phyloP scores from a whole-genome alignment of 1,284 basidiomycete species.

The Malassezia sympodialis region DNA sequence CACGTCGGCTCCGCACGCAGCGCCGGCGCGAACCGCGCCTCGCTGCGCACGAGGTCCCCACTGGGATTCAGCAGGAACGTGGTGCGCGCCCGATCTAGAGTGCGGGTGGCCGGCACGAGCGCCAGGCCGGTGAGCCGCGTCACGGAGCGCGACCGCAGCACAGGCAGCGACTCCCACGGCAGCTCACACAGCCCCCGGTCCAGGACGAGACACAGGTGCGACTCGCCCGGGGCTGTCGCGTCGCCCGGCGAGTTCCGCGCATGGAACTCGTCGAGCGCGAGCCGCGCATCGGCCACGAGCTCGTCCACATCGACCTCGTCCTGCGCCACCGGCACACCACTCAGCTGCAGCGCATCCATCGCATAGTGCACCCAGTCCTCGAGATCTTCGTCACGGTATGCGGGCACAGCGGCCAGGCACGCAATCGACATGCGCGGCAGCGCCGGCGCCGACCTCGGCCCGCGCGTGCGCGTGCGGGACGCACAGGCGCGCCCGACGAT shows the following conservation, averaged over 20 bases:
- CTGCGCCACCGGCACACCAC: conserved; percentile 74
- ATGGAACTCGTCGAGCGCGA: conserved; percentile 32
- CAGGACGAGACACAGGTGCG: conserved; percentile 74
- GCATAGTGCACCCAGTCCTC: conserved; percentile 91
- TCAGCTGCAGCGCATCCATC: conserved; percentile 83
- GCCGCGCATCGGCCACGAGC: conserved; percentile 51
- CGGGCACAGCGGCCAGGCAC: conserved; percentile 72
- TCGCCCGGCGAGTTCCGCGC: conserved; percentile 31
- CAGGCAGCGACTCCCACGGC: conserved; percentile 92
- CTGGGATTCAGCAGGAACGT: conserved; percentile 86
- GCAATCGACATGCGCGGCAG: conserved; percentile 65
- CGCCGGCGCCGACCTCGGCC: conserved; percentile 50
- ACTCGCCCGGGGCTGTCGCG: conserved; percentile 50
- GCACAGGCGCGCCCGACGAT: conserved; percentile 54
- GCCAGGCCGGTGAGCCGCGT: conserved; percentile 74
- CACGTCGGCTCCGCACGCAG: conserved; percentile 58
- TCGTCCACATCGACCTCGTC: conserved; percentile 88
- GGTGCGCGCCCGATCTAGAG: conserved; percentile 49
- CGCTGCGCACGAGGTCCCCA: conserved; percentile 74
- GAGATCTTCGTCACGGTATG: conserved; percentile 75
- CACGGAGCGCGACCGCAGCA: conserved; percentile 69
- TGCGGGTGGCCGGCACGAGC: conserved; percentile 13
- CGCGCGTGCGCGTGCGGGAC: conserved; percentile 47
- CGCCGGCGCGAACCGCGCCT: conserved; percentile 71
- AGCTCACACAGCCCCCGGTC: conserved; percentile 81